Conservation (phyloP, 805 yeast genomes). For the Sugiyamaella floridensis region DNA sequence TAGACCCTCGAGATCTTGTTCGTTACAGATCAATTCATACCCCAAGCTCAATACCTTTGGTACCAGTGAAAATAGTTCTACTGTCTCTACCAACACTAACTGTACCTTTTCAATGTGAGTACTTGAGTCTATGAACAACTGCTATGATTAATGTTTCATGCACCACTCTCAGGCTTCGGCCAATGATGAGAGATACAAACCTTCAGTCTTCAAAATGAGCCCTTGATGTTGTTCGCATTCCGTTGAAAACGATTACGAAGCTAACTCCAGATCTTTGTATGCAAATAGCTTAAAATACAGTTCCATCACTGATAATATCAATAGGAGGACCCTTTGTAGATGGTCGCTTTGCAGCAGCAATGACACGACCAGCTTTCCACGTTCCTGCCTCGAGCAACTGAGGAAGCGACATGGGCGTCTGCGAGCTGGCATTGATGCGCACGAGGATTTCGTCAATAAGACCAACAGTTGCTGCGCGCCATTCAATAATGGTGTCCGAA, state of each 20-base stretch:
- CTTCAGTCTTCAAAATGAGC: constrained; percentile 35
- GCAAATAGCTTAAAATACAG: constrained; percentile 41
- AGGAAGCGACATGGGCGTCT: constrained; percentile 37
- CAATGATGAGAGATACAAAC: constrained; percentile 24
- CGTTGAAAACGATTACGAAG: neutral
- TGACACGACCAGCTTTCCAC: constrained; percentile 60
- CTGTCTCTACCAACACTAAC: too few species aligned
- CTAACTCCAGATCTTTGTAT: neutral
- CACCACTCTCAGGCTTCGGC: constrained; percentile 24
- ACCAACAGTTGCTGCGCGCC: constrained; percentile 59
- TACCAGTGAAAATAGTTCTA: too few species aligned
- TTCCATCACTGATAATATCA: constrained; percentile 55
- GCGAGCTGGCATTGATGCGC: constrained; percentile 41
- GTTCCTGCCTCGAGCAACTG: constrained; percentile 63
- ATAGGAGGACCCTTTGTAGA: constrained; percentile 56
- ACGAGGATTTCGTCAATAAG: constrained; percentile 48
- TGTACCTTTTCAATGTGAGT: neutral
- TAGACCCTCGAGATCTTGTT: constrained; percentile 1
- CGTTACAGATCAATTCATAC: neutral
- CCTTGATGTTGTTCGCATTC: neutral
- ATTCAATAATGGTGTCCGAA: constrained; percentile 57
- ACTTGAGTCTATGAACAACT: constrained; percentile 1
- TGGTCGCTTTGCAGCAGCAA: constrained; percentile 47
- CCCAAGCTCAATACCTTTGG: too few species aligned
- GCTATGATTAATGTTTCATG: constrained; percentile 29